Conservation (phyloP, 441 rosid genomes). For the Gossypium lobatum region DNA sequence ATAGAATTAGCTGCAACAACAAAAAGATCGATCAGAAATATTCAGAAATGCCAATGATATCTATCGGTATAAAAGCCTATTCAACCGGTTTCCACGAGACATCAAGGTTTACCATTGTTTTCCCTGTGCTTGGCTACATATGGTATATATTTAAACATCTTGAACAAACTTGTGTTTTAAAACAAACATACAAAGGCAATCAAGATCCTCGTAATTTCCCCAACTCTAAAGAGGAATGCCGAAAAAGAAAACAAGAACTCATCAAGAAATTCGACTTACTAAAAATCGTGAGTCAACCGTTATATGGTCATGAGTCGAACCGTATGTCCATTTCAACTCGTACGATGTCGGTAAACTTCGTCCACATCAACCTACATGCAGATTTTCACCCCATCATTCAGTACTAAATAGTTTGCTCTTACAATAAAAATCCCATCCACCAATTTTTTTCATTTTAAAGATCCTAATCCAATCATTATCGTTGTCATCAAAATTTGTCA, state of each 20-base stretch:
- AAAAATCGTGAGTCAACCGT: slow-evolving; percentile 60
- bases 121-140: background rate
- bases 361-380: slow-evolving; percentile 74
- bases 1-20: slow-evolving; percentile 72
- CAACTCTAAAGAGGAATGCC: no score
- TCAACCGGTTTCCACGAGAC: no score
- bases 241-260: no score
- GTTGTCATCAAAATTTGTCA: no score
- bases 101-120: background rate
- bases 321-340: slow-evolving; percentile 64
- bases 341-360: slow-evolving; percentile 69
- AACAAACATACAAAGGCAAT: background rate
- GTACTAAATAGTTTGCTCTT: slow-evolving; percentile 5
- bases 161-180: background rate
- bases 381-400: slow-evolving; percentile 5
- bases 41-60: background rate
- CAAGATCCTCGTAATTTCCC: background rate
- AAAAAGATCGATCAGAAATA: slow-evolving; percentile 25
- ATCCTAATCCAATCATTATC: no score
- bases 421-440: background rate
- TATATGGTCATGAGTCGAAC: slow-evolving; percentile 46
- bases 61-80: background rate
- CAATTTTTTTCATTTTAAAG: no score
- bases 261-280: slow-evolving; percentile 36
- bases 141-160: background rate